phyloP scores from a whole-genome alignment of 1,284 basidiomycete species.

The Puccinia coronata region DNA sequence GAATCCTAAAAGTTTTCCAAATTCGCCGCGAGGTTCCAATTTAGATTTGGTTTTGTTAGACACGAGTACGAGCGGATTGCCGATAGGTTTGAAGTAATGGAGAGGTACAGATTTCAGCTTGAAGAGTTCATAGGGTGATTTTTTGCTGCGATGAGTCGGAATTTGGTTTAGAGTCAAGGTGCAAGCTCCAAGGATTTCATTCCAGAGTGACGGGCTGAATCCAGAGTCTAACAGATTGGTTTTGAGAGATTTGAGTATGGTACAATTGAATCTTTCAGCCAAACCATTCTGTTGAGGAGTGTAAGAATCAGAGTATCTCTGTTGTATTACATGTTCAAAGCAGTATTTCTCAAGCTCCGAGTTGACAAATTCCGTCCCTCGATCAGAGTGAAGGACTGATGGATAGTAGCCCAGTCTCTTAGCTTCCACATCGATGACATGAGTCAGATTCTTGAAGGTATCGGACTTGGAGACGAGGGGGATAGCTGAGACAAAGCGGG shows the following conservation, averaged over 20 bases:
- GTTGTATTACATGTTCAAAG: neutral
- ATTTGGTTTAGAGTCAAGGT: neutral
- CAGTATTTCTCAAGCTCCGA: neutral
- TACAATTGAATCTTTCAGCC: slow-evolving; percentile 10
- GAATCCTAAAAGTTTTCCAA: neutral
- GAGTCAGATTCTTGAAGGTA: neutral
- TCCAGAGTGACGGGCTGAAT: neutral
- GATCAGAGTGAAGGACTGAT: neutral
- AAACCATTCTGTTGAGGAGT: slow-evolving; percentile 24
- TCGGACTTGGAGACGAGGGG: neutral
- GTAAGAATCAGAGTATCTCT: neutral
- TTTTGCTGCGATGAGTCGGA: too few species aligned
- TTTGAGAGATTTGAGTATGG: neutral
- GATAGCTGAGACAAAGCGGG: neutral
- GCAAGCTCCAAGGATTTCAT: neutral
- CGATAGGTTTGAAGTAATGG: neutral
- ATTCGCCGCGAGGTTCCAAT: neutral
- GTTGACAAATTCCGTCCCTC: slow-evolving; percentile 20
- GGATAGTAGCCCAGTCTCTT: slow-evolving; percentile 1
- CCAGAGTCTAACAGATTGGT: neutral
- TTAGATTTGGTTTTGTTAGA: neutral
- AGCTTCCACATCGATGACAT: neutral
- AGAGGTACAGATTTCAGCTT: too few species aligned
- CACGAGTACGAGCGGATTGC: neutral
- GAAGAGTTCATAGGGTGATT: too few species aligned